Base-by-base conservation (phyloP, 345 rosid genomes). In the Microcos paniculata region DNA sequence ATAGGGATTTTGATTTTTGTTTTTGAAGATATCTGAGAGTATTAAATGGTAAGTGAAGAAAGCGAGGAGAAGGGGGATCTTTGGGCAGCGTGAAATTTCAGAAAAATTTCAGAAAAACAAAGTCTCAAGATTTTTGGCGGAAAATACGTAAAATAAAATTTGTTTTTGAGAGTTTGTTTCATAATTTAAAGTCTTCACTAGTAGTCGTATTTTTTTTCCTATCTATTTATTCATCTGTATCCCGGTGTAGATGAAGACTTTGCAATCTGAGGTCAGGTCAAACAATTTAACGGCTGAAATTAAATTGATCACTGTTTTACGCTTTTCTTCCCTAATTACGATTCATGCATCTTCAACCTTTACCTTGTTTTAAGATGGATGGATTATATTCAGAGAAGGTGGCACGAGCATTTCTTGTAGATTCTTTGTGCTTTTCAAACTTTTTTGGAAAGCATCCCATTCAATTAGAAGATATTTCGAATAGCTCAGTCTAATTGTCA, bases 391-490 rank as follows among this genome's bases (percentile, higher is more conserved):
- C 40, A 35, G 40, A 35, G 40, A 35, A 3, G 40, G 40, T 35
- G 40, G 6, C 40, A 35, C 40, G 6, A 58, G 0, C 86, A 88
- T 61, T 94, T 43, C 82, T 94, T 77, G 87, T 94, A 0, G 98
- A 93, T 71, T 43, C 48, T 15, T 15, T 48, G 2, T 48, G 16
- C 1, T 4, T 15, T 48, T 48, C 16, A 14, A 9, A n/a, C n/a
- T 4, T n/a, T n/a, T n/a, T n/a, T n/a, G n/a, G n/a, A n/a, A 48
- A 48, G 52, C 52, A 48, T 15, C 52, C 6, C 16, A 48, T 48
- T n/a, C 51, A 13, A 46, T 14, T 1, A 3, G 1, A 14, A 12
- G 51, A 46, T 46, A 46, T 46, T 46, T 46, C 15, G 18, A 46
- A 14, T 46, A 18, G 51, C 51, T 13, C 51, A 12, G 51, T 12